phyloP scores from a whole-genome alignment of 768 basidiomycete species.

The Amanita thiersii region DNA sequence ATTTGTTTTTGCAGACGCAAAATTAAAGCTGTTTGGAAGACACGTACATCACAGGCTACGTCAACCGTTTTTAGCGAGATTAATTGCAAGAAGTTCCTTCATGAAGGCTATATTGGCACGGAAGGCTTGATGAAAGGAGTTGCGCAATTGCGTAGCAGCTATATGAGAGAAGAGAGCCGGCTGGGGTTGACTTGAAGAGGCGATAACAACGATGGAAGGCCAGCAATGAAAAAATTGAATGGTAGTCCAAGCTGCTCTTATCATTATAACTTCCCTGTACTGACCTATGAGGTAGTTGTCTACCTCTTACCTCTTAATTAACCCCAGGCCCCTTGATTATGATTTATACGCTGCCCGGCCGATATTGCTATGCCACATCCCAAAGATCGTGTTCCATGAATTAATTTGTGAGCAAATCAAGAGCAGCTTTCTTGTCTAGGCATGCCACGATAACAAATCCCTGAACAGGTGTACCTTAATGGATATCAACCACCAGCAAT shows the following conservation, averaged over 20 bases:
- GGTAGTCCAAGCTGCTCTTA: slow-evolving; percentile 17
- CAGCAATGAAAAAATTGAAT: slow-evolving; percentile 47
- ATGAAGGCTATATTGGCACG: slow-evolving; percentile 61
- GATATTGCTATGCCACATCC: slow-evolving; percentile 54
- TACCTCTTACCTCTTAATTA: too few relatives aligned
- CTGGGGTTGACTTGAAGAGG: slow-evolving; percentile 75
- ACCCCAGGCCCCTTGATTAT: slow-evolving; percentile 41
- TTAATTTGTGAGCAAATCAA: slow-evolving; percentile 58
- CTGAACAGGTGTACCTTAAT: slow-evolving; percentile 30
- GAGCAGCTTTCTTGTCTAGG: slow-evolving; percentile 20
- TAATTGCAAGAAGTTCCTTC: slow-evolving; percentile 77
- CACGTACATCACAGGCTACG: slow-evolving; percentile 82
- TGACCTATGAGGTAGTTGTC: slow-evolving; percentile 26
- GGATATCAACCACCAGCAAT: slow-evolving; percentile 60
- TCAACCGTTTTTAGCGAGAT: too few relatives aligned
- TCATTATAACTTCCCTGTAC: background rate
- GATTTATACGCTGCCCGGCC: slow-evolving; percentile 31
- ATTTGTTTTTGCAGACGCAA: slow-evolving; percentile 96
- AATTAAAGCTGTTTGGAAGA: slow-evolving; percentile 90
- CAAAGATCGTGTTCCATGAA: slow-evolving; percentile 54
- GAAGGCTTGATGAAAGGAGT: slow-evolving; percentile 70
- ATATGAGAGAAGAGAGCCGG: slow-evolving; percentile 67
- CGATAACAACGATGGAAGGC: slow-evolving; percentile 58
- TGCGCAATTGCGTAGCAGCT: slow-evolving; percentile 52
- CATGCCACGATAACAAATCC: background rate